Evolutionary conservation across 2,329 filamentous ascomycete species (phyloP), one percentile per base, ranked within the genome.

Genomic region (Aspergillus jensenii): DNA sequence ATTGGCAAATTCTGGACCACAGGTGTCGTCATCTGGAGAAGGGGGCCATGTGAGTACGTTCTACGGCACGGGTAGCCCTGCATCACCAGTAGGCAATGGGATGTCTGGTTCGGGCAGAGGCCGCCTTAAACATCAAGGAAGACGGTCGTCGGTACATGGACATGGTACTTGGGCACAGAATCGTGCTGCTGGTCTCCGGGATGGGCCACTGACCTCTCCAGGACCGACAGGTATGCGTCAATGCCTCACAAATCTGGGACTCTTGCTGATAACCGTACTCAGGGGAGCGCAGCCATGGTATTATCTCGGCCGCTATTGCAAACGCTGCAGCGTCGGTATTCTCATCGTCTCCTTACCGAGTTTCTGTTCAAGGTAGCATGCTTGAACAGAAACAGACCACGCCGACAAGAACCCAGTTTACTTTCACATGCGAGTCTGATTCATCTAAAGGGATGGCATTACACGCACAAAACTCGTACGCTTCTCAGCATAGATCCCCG

Each of bases 381-480:
- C 77, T 96, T 49, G 87, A 91, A 57, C 89, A 91, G 56, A 89
- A 91, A 70, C 86, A 89, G 72, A 71, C 84, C 4, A 86, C 83
- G 37, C 86, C 90, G 4, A 85, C 88, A 6, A 91, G 92, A 56
- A 89, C 90, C 0, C 91, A 97, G 67, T 99, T 99, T 73, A 99
- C 95, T 9, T 99, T 99, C 71, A 96, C 91, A 12, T 97, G 92
- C 75, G 90, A 96, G 68, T 93, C 93, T 1, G 91, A 95, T 71
- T 91, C 92, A 39, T 88, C 90, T 1, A 91, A 89, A 59, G 87
- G 89, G 56, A 84, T 91, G 72, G 86, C 87, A 52, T 91, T 90
- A 87, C 90, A 90, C 44, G 86, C 87, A 68, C 79, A 82, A 59
- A 80, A 78, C 62, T 62, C 72, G 49, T 73, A 78, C 69, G 66